These are phyloP conservation scores for Ascochyta lentis DNA, from an alignment of 2,329 filamentous ascomycete genomes.

Conservation along the genomic window DNA sequence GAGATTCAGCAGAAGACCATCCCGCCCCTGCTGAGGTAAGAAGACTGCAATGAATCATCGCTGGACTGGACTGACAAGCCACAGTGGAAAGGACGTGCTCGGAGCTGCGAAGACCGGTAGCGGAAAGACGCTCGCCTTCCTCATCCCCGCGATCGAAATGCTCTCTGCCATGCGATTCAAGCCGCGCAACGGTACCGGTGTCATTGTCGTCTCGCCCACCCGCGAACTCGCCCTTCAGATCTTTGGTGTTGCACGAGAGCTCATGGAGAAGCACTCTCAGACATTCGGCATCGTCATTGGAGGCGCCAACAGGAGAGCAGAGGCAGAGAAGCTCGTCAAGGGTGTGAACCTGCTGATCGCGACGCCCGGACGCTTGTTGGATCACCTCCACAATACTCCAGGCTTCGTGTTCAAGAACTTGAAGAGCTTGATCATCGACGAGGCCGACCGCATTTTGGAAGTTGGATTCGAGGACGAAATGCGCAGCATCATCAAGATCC, in stretches of 20 bases:
- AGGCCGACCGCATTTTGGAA: slow-evolving; percentile 95
- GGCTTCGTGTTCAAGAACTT: slow-evolving; percentile 92
- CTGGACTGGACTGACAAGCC: not conserved
- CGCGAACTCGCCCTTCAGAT: slow-evolving; percentile 95
- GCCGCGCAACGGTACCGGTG: slow-evolving; percentile 83
- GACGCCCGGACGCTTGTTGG: slow-evolving; percentile 88
- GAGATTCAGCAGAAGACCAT: slow-evolving; percentile 90
- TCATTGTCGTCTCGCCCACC: slow-evolving; percentile 90
- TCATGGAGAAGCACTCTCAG: slow-evolving; percentile 92
- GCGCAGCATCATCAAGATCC: slow-evolving; percentile 92
- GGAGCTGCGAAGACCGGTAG: slow-evolving; percentile 96
- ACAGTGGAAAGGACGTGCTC: slow-evolving; percentile 80
- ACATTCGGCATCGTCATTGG: slow-evolving; percentile 97
- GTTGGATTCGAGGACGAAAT: slow-evolving; percentile 99
- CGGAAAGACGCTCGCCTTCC: slow-evolving; percentile 93
- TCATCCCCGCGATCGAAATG: slow-evolving; percentile 95
- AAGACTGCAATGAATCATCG: too few relatives aligned
- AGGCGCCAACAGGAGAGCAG: slow-evolving; percentile 86
- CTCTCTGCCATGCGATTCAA: slow-evolving; percentile 90
- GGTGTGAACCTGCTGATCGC: slow-evolving; percentile 95
- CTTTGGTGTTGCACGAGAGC: slow-evolving; percentile 90
- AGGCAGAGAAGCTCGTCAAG: slow-evolving; percentile 92
- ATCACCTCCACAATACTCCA: slow-evolving; percentile 92
- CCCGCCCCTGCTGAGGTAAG: slow-evolving; percentile 76
- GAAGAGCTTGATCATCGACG: slow-evolving; percentile 91